These are phyloP conservation scores for Carex pumila DNA, from an alignment of 176 grass and related monocot genomes.

Conservation along the genomic window DNA sequence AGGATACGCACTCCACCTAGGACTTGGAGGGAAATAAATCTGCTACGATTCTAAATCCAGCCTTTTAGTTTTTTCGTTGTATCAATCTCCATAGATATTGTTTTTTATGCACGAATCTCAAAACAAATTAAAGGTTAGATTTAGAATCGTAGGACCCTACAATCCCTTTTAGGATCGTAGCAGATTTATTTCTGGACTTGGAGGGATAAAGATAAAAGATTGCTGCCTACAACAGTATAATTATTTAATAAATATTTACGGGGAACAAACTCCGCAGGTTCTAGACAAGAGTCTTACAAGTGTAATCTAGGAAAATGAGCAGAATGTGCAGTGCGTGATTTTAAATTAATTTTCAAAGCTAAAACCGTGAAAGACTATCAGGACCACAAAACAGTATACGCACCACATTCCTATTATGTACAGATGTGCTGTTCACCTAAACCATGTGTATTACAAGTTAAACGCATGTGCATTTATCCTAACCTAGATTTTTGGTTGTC, in stretches of 20 bases:
- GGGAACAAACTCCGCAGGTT: background rate
- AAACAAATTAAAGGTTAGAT: too few species aligned
- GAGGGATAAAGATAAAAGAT: background rate
- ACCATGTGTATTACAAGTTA: background rate
- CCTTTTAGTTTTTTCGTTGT: too few species aligned
- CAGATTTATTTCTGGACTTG: too few species aligned
- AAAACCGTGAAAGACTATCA: background rate
- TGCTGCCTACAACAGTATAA: background rate
- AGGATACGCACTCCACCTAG: too few species aligned
- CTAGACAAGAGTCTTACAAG: background rate
- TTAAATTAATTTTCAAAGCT: background rate
- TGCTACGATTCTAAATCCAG: too few species aligned
- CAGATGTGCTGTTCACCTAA: background rate
- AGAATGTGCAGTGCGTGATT: background rate
- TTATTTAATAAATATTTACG: background rate
- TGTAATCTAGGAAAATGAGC: background rate
- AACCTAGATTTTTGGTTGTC: background rate
- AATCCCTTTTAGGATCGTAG: too few species aligned
- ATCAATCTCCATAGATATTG: too few species aligned
- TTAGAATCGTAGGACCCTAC: too few species aligned
- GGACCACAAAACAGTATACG: background rate
- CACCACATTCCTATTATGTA: background rate
- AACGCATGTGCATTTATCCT: background rate
- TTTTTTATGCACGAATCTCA: too few species aligned
- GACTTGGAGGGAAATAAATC: too few species aligned